A percentile compares a stretch with the other conserved stretches of the same genome.
Evolutionary conservation across 2,329 filamentous ascomycete genomes (phyloP).

Genomic region (Pyricularia sp.): DNA sequence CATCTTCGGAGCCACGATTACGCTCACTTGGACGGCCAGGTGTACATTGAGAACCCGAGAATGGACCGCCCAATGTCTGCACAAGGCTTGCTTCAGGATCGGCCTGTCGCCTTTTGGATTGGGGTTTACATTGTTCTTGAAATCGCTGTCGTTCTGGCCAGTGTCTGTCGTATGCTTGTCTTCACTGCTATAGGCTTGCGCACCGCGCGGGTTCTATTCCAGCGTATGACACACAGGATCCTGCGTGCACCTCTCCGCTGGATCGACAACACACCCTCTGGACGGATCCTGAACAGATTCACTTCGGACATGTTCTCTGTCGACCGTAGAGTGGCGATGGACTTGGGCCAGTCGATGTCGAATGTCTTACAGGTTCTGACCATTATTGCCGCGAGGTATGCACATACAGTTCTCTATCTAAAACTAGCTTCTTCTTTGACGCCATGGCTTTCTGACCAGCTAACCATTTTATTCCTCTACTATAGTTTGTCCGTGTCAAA

Average conservation of each 20-base stretch:
- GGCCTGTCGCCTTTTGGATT: slow-evolving; percentile 15
- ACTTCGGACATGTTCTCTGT: slow-evolving; percentile 24
- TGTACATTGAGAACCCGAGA: slow-evolving; percentile 7
- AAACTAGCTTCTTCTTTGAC: background rate
- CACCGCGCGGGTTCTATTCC: slow-evolving; percentile 18
- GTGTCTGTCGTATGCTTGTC: slow-evolving; percentile 12
- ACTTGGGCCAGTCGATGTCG: slow-evolving; percentile 16
- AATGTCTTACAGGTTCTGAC: slow-evolving; percentile 18
- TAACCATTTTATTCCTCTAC: background rate
- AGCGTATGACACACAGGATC: slow-evolving; percentile 21
- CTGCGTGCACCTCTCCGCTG: slow-evolving; percentile 25
- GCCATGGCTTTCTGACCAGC: background rate
- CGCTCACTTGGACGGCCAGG: slow-evolving; percentile 1
- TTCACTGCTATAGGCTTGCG: slow-evolving; percentile 18
- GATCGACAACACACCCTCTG: slow-evolving; percentile 26
- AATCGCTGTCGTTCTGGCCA: slow-evolving; percentile 9
- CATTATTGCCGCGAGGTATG: slow-evolving; percentile 22
- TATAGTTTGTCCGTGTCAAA: slow-evolving; percentile 19
- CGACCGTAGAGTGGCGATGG: slow-evolving; percentile 19
- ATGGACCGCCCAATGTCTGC: background rate
- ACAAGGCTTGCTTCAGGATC: slow-evolving; percentile 6
- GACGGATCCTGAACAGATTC: slow-evolving; percentile 30
- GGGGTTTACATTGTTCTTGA: slow-evolving; percentile 17
- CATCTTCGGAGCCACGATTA: background rate
- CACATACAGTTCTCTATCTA: background rate